Evolutionary conservation across 306 rosid species (phyloP).

Genomic region (Malus sieversii): DNA sequence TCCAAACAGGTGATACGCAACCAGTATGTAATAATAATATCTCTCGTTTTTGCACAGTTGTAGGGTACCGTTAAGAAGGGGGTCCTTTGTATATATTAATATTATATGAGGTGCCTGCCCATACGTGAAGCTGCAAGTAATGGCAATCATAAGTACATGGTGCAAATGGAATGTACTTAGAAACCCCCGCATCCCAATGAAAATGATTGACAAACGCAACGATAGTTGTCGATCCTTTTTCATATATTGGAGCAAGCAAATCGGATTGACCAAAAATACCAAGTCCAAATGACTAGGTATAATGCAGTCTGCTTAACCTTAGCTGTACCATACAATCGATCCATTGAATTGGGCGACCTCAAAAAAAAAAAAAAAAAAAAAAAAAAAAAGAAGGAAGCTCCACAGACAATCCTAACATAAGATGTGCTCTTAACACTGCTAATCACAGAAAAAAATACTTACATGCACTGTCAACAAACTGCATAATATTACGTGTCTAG

Average conservation of each 20-base stretch:
- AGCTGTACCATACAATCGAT: background rate
- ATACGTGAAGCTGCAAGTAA: constrained; percentile 3
- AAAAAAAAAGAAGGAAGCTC: too few species aligned
- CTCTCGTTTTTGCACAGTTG: background rate
- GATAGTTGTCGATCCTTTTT: background rate
- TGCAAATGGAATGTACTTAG: constrained; percentile 32
- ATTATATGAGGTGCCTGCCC: background rate
- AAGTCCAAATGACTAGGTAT: background rate
- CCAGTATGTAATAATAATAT: background rate
- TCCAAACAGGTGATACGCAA: background rate
- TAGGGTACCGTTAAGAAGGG: background rate
- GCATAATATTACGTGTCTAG: too few species aligned
- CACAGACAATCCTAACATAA: background rate
- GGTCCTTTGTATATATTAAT: background rate
- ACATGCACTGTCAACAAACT: background rate
- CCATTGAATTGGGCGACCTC: background rate
- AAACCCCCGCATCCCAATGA: constrained; percentile 6
- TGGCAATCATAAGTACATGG: constrained; percentile 18
- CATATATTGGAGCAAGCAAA: background rate
- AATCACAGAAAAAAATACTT: too few species aligned
- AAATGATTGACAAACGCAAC: constrained; percentile 20
- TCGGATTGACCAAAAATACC: background rate
- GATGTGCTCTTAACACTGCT: background rate
- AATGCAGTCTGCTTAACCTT: constrained; percentile 14
- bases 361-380: too few species aligned